Base-by-base conservation (phyloP, 2,329 filamentous ascomycete genomes). In the Colletotrichum orbiculare region DNA sequence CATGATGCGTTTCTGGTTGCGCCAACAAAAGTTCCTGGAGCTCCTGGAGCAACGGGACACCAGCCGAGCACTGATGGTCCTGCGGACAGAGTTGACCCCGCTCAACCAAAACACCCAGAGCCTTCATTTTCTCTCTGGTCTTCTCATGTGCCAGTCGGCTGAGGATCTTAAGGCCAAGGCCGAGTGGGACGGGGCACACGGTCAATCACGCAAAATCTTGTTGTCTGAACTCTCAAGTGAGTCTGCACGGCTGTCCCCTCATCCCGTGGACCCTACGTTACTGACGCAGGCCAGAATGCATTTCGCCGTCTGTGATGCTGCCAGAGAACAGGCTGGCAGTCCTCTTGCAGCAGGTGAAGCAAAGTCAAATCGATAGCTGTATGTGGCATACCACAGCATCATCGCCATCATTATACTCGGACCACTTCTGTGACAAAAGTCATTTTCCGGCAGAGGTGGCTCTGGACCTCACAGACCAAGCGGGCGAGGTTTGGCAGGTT, bases 281-380 rank as follows among this genome's bases (percentile, higher is more conserved):
- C 65, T 75, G 58, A 79, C 60, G 43, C 47, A 38, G 52, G 13
- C 56, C 70, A 95, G 92, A 86, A 82, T 97, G 89, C 61, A 97
- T 99, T 75, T 97, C 96, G 2, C 95, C 96, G 0, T 96, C 94
- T 4, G 92, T 97, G 48, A 98, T 99, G 94, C 91, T 99, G 59
- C 96, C 96, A 2, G 93, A 97, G 73, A 92, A 96, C 75, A 90
- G 96, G 7, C 83, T 99, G 48, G 93, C 93, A 2, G 85, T 89
- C 39, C 82, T 99, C 13, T 81, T 99, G 56, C 85, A 94, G 62
- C 89, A 96, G 69, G 89, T 97, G 42, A 97, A 97, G 75, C 85
- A 90, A 67, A 88, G 85, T 68, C 95, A 97, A 79, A 92, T 97
- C 64, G 87, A 89, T 55, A 87, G 87, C 37, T 99, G 96, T 75